Evolutionary conservation across 225 moss, liverwort and hornwort genomes (phyloP), one percentile per base, ranked within the genome.

Genomic region (Takakia lepidozioides): DNA sequence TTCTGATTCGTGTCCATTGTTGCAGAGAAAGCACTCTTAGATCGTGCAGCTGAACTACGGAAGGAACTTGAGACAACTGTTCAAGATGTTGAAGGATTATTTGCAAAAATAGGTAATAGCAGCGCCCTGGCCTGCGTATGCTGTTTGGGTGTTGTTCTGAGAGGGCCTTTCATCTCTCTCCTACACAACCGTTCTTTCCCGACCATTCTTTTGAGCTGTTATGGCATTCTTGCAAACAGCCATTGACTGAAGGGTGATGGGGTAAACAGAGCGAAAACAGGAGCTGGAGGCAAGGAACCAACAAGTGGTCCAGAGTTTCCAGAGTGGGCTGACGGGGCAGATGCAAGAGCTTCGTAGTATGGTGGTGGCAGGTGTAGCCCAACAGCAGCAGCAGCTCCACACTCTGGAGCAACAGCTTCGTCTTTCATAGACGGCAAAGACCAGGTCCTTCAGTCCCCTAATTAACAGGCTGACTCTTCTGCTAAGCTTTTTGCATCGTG

Each of bases 91-190:
- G 62, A 74, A 23, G 90, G 84, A 17, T 56, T 95, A 35, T 90
- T 95, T 48, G 67, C 87, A 1, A 90, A 84, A 59, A 77, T 95
- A 21, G 92, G 92, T 92, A 73, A 24, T n/a, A 48, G 22, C 13
- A 24, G n/a, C n/a, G n/a, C n/a, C n/a, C n/a, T n/a, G n/a, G n/a
- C n/a, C n/a, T n/a, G n/a, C n/a, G n/a, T n/a, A n/a, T n/a, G n/a
- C n/a, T n/a, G n/a, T n/a, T n/a, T n/a, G n/a, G n/a, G n/a, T n/a
- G n/a, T n/a, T n/a, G n/a, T n/a, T n/a, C n/a, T n/a, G n/a, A n/a
- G n/a, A n/a, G n/a, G n/a, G n/a, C n/a, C n/a, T n/a, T n/a, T n/a
- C n/a, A n/a, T n/a, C n/a, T n/a, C n/a, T n/a, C n/a, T n/a, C n/a
- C n/a, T n/a, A n/a, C n/a, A n/a, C n/a, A n/a, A n/a, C n/a, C n/a